Conservation (phyloP, 257 asterid species). For the Schizonepeta tenuifolia region DNA sequence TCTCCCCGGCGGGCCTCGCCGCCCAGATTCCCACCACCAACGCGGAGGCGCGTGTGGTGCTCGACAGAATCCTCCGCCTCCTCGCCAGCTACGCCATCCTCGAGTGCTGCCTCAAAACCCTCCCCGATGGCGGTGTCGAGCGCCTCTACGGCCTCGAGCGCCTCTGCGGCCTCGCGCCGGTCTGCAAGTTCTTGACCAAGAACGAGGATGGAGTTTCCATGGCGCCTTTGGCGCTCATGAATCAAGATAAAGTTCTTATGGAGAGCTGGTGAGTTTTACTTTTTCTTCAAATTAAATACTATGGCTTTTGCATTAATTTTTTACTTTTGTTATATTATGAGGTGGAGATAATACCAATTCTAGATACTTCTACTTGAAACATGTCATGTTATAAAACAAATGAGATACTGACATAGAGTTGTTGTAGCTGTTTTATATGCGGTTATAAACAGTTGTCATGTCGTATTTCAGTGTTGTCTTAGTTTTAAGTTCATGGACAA, state of each 20-base stretch:
- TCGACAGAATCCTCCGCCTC: conserved; percentile 77
- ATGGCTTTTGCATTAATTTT: background rate
- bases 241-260: conserved; percentile 84
- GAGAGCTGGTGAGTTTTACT: conserved; percentile 68
- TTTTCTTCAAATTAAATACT: background rate
- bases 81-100: conserved; percentile 61
- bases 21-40: conserved; percentile 56
- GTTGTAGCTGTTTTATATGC: no score
- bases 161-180: no score
- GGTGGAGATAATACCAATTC: no score
- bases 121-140: conserved; percentile 53
- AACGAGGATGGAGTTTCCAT: conserved; percentile 72
- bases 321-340: background rate
- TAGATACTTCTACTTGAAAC: no score
- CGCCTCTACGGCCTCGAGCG: conserved; percentile 59
- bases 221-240: conserved; percentile 77
- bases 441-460: no score
- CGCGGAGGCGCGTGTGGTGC: conserved; percentile 56
- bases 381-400: no score
- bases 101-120: conserved; percentile 45
- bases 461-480: no score
- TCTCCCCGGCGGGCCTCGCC: conserved; percentile 62
- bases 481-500: no score
- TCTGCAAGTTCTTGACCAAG: conserved; percentile 65
- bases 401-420: no score